Percentiles rank a stretch among this genome's conserved stretches.
Evolutionary conservation across 805 yeast genomes (phyloP).

Genomic region (Teunomyces cretensis): DNA sequence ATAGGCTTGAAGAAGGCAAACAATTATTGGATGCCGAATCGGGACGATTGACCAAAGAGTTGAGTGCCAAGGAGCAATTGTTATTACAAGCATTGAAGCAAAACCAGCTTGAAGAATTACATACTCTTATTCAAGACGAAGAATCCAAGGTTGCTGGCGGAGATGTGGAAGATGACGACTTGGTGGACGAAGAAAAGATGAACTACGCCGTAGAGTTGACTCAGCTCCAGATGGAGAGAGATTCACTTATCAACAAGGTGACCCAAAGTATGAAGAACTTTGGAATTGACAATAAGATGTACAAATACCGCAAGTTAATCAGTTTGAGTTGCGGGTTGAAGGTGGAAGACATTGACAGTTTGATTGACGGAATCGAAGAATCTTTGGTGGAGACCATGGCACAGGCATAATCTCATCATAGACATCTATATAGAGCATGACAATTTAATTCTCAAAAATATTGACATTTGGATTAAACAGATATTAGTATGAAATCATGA

Average conservation of each 20-base stretch:
- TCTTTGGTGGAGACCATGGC: constrained; percentile 5
- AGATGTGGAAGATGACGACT: constrained; percentile 9
- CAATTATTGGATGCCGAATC: constrained; percentile 19
- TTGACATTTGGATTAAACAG: neutral
- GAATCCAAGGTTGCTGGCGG: constrained; percentile 18
- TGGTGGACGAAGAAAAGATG: constrained; percentile 12
- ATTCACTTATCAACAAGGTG: constrained; percentile 43
- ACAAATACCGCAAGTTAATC: constrained; percentile 76
- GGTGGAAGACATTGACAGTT: constrained; percentile 75
- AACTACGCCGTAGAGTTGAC: constrained; percentile 34
- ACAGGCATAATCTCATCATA: neutral
- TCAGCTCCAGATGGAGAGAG: constrained; percentile 52
- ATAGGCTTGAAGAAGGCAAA: constrained; percentile 27
- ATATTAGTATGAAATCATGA: neutral
- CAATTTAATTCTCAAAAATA: neutral
- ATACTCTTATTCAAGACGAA: constrained; percentile 37
- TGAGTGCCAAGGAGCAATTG: constrained; percentile 19
- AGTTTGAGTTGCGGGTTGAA: constrained; percentile 75
- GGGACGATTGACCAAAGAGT: constrained; percentile 11
- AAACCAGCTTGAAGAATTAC: constrained; percentile 46
- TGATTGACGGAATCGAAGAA: constrained; percentile 67
- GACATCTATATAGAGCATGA: neutral
- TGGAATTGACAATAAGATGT: constrained; percentile 55
- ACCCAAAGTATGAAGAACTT: constrained; percentile 43
- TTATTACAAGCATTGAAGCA: constrained; percentile 30